phyloP scores from a whole-genome alignment of 2,329 filamentous ascomycete species.

The Thelonectria rubi region DNA sequence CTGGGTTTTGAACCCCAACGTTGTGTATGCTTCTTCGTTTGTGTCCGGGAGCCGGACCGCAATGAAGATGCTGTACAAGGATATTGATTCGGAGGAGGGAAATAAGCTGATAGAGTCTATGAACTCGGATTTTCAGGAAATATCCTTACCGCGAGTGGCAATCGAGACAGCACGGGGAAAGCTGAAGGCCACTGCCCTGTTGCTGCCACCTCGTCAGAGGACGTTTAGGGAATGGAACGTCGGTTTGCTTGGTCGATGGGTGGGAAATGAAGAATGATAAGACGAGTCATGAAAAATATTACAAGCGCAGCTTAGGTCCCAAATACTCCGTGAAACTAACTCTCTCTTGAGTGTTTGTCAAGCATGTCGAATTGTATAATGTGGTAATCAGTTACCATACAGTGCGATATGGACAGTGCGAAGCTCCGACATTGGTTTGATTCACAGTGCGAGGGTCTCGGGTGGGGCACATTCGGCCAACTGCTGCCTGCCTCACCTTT shows the following conservation, averaged over 20 bases:
- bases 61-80: conserved; percentile 63
- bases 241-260: conserved; percentile 63
- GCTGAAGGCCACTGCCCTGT: conserved; percentile 58
- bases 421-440: too few relatives aligned
- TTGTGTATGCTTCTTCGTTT: conserved; percentile 59
- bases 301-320: too few relatives aligned
- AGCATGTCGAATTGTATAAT: too few relatives aligned
- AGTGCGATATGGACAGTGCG: neutral
- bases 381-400: neutral
- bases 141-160: conserved; percentile 61
- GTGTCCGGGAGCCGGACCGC: conserved; percentile 47
- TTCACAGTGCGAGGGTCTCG: conserved; percentile 8
- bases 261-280: too few relatives aligned
- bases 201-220: conserved; percentile 65
- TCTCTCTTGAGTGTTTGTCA: too few relatives aligned
- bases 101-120: conserved; percentile 60
- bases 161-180: conserved; percentile 55
- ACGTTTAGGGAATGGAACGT: conserved; percentile 74
- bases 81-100: conserved; percentile 54
- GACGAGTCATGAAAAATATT: too few relatives aligned
- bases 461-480: neutral
- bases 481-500: neutral
- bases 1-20: conserved; percentile 66
- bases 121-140: conserved; percentile 66
- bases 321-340: too few relatives aligned